Conservation (phyloP, 768 basidiomycete genomes). For the Roridomyces roridus region DNA sequence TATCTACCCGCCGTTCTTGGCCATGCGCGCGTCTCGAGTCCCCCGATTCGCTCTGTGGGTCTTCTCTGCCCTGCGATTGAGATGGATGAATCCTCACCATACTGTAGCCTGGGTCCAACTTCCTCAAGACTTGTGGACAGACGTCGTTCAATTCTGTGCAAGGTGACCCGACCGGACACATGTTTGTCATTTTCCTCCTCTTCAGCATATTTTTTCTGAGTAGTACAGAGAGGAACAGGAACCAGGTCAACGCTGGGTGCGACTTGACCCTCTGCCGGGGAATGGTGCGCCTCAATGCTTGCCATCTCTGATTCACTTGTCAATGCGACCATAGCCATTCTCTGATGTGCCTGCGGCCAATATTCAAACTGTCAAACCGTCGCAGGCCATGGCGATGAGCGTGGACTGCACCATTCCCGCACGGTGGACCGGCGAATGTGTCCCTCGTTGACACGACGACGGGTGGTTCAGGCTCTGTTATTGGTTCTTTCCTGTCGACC, state of each 20-base stretch:
- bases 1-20: constrained; percentile 12
- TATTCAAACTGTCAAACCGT: constrained; percentile 16
- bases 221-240: constrained; percentile 27
- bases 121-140: constrained; percentile 13
- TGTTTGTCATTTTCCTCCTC: too few relatives aligned
- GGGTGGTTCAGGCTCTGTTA: constrained; percentile 9
- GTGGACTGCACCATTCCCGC: constrained; percentile 19
- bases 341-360: constrained; percentile 18
- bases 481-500: constrained; percentile 19
- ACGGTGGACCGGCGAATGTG: constrained; percentile 22
- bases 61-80: too few relatives aligned
- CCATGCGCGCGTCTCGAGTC: constrained; percentile 15
- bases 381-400: constrained; percentile 19
- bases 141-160: constrained; percentile 16
- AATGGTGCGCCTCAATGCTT: constrained; percentile 13
- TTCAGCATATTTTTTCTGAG: too few relatives aligned
- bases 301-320: not conserved
- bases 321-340: constrained; percentile 11
- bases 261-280: constrained; percentile 25
- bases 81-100: too few relatives aligned
- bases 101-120: constrained; percentile 17
- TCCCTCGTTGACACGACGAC: constrained; percentile 23
- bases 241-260: constrained; percentile 23
- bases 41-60: constrained; percentile 21
- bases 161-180: constrained; percentile 22